These are phyloP conservation scores for Carex arenaria DNA, from an alignment of 202 grass and related monocot genomes.

Conservation along the genomic window DNA sequence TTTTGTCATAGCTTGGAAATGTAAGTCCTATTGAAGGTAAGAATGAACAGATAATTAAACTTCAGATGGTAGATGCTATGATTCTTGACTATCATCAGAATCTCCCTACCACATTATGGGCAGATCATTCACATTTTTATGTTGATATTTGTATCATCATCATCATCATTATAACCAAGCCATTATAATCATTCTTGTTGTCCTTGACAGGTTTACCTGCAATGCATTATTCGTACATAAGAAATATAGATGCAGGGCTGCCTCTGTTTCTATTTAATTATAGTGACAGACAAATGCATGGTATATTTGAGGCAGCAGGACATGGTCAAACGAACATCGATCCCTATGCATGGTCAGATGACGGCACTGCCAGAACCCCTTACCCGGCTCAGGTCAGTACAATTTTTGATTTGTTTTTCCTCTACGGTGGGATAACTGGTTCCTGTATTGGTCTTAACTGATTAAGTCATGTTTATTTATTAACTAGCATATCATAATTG, in stretches of 20 bases:
- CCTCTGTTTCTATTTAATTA: constrained; percentile 89
- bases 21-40: not conserved
- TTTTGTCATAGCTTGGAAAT: not conserved
- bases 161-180: not conserved
- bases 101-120: constrained; percentile 4
- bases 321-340: constrained; percentile 61
- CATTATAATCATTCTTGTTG: constrained; percentile 21
- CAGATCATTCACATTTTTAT: constrained; percentile 7
- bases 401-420: not conserved
- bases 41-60: not conserved
- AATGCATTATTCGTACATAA: constrained; percentile 57
- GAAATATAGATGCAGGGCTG: constrained; percentile 64
- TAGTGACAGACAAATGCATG: constrained; percentile 63
- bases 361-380: constrained; percentile 49
- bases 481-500: constrained; percentile 24
- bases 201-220: constrained; percentile 62
- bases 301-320: constrained; percentile 75
- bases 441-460: not conserved
- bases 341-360: constrained; percentile 74
- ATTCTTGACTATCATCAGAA: constrained; percentile 12
- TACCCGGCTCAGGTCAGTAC: constrained; percentile 70
- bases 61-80: constrained; percentile 15
- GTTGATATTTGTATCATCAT: constrained; percentile 10
- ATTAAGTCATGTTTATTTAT: constrained; percentile 13
- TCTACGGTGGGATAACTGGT: not conserved